Evolutionary conservation across 2,329 filamentous ascomycete species (phyloP).

Genomic region (Davidsoniella virescens): DNA sequence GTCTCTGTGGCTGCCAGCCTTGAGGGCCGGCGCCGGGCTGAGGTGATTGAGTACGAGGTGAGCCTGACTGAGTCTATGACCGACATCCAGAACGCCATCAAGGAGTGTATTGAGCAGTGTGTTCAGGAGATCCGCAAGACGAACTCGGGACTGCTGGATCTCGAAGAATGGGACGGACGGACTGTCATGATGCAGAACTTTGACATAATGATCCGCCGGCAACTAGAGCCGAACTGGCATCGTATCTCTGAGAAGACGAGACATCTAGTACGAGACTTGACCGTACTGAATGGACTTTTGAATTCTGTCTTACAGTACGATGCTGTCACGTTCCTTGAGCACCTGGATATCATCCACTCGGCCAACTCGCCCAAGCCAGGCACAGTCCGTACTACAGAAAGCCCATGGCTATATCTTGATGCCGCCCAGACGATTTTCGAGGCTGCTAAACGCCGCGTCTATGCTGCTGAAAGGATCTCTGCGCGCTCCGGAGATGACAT

Average conservation of each 20-base stretch:
- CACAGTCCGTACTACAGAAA: slow-evolving; percentile 74
- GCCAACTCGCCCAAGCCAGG: slow-evolving; percentile 79
- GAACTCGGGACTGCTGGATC: slow-evolving; percentile 66
- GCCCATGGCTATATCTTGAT: slow-evolving; percentile 91
- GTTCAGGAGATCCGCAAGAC: slow-evolving; percentile 86
- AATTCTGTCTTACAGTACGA: slow-evolving; percentile 74
- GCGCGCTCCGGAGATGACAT: slow-evolving; percentile 22
- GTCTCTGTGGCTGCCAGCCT: slow-evolving; percentile 75
- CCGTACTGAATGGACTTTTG: slow-evolving; percentile 66
- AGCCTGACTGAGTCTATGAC: slow-evolving; percentile 91
- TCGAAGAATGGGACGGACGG: slow-evolving; percentile 94
- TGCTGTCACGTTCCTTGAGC: slow-evolving; percentile 78
- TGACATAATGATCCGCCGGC: slow-evolving; percentile 70
- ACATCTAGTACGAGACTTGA: slow-evolving; percentile 82
- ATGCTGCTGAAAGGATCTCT: slow-evolving; percentile 37
- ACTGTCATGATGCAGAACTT: slow-evolving; percentile 87
- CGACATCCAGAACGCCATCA: slow-evolving; percentile 81
- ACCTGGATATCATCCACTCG: slow-evolving; percentile 84
- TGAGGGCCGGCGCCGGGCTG: slow-evolving; percentile 81
- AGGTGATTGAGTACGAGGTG: slow-evolving; percentile 92
- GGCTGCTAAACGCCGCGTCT: slow-evolving; percentile 75
- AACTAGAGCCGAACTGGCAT: slow-evolving; percentile 95
- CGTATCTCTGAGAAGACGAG: slow-evolving; percentile 87
- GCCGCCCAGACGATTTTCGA: slow-evolving; percentile 90
- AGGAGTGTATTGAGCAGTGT: slow-evolving; percentile 91